Evolutionary conservation across 108 stramenopile species (phyloP), one percentile per base, ranked within the genome.

Genomic region (Skeletonema tropicum): DNA sequence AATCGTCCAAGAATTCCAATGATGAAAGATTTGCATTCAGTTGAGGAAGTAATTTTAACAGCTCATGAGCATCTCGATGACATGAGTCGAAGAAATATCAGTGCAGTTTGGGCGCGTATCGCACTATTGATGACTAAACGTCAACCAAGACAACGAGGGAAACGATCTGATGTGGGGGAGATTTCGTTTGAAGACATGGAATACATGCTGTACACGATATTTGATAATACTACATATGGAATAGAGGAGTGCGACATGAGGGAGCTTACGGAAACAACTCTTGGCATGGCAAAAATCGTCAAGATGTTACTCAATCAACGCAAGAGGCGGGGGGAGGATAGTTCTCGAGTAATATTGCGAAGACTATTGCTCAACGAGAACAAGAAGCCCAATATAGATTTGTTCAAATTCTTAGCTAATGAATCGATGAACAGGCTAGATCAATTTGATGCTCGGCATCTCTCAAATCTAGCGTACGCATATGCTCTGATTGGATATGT

Each of bases 381-480:
- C 23, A 23, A 9, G 23, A 23, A 4, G 23, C 21, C 52, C 2
- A 55, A 23, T 0, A 9, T 2, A 8, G 21, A 55, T 4, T 23
- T 55, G 10, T 55, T 55, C 23, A 23, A 23, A 23, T n/a, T 8
- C 9, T 55, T 55, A 7, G 52, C 52, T 55, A 23, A 21, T 23
- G 23, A 6, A 9, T n/a, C n/a, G n/a, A n/a, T n/a, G n/a, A n/a
- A n/a, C 7, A 52, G 9, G 21, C 21, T 19, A 5, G 14, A 52
- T 52, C 7, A 52, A 52, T 52, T 52, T 21, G 49, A 52, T 21
- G 49, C 49, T 0, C 17, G 49, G 1, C 17, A 52, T 23, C 7
- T 52, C 3, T 52, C 49, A 52, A 52, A 52, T 52, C 49, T 52
- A 3, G 19, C 49, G 5, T 52, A 52, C 21, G 69, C 69, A n/a